Percentiles rank a stretch among this genome's conserved stretches.
Evolutionary conservation across 257 asterid species (phyloP).

Genomic region (Salvia hispanica): DNA sequence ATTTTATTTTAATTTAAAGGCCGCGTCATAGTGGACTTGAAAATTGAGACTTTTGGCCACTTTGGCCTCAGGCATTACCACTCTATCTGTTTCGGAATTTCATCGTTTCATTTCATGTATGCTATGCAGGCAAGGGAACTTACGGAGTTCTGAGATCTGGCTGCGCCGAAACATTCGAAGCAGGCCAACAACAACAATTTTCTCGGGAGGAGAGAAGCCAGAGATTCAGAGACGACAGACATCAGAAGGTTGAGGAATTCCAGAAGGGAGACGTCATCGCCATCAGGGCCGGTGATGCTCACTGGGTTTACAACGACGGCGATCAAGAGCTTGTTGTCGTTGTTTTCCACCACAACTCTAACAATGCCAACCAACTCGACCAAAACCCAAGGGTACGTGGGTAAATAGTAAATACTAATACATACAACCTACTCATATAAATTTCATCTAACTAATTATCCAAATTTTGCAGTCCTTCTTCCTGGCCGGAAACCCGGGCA

Average conservation of each 20-base stretch:
- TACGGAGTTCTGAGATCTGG: conserved; percentile 51
- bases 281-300: conserved; percentile 54
- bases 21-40: too few species aligned
- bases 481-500: conserved; percentile 62
- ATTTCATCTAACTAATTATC: too few species aligned
- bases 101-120: too few species aligned
- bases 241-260: conserved; percentile 47
- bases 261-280: conserved; percentile 57
- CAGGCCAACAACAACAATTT: conserved; percentile 36
- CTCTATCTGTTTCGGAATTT: too few species aligned
- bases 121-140: conserved; percentile 48
- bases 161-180: conserved; percentile 68
- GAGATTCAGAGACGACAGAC: conserved; percentile 52
- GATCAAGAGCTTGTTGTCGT: conserved; percentile 51
- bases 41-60: too few species aligned
- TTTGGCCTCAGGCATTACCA: too few species aligned
- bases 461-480: conserved; percentile 47
- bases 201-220: conserved; percentile 24
- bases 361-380: conserved; percentile 65
- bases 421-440: too few species aligned
- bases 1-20: too few species aligned
- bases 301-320: conserved; percentile 66
- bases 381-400: conserved; percentile 48
- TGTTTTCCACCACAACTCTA: conserved; percentile 40
- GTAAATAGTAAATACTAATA: too few species aligned